Percentiles rank a stretch among this genome's conserved stretches.
These are phyloP conservation scores for Cinnamomum micranthum DNA, from an alignment of 164 flowering plant species.

Conservation along the genomic window DNA sequence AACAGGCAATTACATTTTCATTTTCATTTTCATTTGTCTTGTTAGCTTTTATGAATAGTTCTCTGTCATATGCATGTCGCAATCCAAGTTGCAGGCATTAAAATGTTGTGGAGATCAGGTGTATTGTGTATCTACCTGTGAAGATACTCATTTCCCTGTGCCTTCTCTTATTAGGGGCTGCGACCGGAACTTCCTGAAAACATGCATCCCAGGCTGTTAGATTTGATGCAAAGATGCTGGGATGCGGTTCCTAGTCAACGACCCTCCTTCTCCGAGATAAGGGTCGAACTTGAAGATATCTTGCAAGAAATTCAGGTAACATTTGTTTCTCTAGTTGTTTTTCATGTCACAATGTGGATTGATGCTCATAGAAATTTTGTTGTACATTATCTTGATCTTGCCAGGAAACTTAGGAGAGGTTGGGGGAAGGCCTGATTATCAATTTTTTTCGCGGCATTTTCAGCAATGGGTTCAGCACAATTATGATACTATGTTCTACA, in stretches of 20 bases:
- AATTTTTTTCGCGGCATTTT: too few relatives aligned
- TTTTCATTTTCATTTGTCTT: neutral
- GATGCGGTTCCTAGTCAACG: constrained; percentile 53
- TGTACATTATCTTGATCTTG: too few relatives aligned
- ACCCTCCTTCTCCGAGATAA: constrained; percentile 69
- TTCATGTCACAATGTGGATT: too few relatives aligned
- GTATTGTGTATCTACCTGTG: neutral
- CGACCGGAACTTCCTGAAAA: constrained; percentile 73
- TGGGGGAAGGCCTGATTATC: too few relatives aligned
- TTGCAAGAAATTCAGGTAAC: constrained; percentile 46
- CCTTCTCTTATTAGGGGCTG: constrained; percentile 45
- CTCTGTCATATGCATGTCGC: neutral
- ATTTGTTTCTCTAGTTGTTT: neutral
- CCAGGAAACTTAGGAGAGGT: too few relatives aligned
- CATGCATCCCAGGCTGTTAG: constrained; percentile 58
- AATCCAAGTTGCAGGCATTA: neutral
- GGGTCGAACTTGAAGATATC: constrained; percentile 52
- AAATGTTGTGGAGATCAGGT: neutral
- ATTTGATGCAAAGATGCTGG: constrained; percentile 93
- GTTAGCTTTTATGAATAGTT: neutral
- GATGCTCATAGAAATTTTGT: too few relatives aligned
- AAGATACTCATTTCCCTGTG: neutral
- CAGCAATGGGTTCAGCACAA: too few relatives aligned
- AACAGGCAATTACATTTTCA: neutral
- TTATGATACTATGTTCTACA: too few relatives aligned